Conservation (phyloP, 2,329 filamentous ascomycete species). For the Exophiala mesophila region DNA sequence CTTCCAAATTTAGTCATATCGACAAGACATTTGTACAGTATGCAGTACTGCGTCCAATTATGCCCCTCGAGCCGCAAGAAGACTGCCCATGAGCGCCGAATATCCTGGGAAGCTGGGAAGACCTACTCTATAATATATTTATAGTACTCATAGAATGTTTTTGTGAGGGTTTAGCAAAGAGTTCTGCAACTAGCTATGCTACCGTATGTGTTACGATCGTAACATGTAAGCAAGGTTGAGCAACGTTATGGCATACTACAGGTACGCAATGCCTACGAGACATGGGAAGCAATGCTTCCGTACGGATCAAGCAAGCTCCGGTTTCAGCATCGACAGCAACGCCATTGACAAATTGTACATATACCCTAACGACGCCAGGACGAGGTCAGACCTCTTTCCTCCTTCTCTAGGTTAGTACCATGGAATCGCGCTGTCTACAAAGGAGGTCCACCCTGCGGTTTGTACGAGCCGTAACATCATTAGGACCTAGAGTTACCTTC, state of each 20-base stretch:
- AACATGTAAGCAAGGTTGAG: conserved; percentile 1
- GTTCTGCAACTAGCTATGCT: conserved; percentile 1
- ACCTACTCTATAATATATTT: no score
- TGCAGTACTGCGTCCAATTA: no score
- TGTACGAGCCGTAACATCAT: conserved; percentile 4
- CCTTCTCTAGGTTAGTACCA: conserved; percentile 5
- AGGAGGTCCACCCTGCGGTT: conserved; percentile 1
- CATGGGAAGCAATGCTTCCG: background rate
- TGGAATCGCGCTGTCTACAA: conserved; percentile 5
- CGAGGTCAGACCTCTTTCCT: conserved; percentile 1
- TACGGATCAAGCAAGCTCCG: conserved; percentile 1
- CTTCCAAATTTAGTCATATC: no score
- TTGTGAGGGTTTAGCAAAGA: background rate
- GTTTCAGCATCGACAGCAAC: conserved; percentile 2
- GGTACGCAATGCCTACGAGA: background rate
- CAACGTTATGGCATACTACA: background rate
- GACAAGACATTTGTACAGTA: no score
- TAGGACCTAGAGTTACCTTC: background rate
- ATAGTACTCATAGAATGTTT: no score
- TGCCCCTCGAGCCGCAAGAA: no score
- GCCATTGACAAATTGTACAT: conserved; percentile 2
- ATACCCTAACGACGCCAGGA: background rate
- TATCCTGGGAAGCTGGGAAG: no score
- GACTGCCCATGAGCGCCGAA: no score
- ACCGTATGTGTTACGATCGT: conserved; percentile 2